phyloP scores from a whole-genome alignment of 1,139 yeast genomes.

The Suhomyces panamericanus region DNA sequence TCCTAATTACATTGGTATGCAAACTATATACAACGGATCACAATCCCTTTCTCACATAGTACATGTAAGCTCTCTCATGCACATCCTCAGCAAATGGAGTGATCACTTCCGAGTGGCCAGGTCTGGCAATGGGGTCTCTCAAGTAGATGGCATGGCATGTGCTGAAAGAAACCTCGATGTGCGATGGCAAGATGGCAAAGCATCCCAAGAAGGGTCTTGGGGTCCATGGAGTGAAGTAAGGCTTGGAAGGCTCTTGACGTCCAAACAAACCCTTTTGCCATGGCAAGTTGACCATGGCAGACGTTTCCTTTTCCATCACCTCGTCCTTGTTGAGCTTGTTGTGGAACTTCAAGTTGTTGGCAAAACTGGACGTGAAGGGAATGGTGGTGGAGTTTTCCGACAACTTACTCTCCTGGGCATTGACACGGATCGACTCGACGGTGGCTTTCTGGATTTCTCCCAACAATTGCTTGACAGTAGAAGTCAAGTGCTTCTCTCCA shows the following conservation, averaged over 20 bases:
- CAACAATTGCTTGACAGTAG: slow-evolving; percentile 54
- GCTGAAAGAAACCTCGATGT: slow-evolving; percentile 82
- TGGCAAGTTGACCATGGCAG: slow-evolving; percentile 56
- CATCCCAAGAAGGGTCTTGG: slow-evolving; percentile 94
- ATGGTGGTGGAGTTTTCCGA: slow-evolving; percentile 29
- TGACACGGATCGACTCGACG: slow-evolving; percentile 50
- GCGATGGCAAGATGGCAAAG: slow-evolving; percentile 88
- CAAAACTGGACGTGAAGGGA: slow-evolving; percentile 61
- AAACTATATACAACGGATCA: slow-evolving; percentile 21
- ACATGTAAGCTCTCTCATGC: slow-evolving; percentile 95
- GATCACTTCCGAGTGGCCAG: slow-evolving; percentile 94
- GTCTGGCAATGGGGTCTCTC: slow-evolving; percentile 96
- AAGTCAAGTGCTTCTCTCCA: slow-evolving; percentile 41
- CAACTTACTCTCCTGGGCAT: slow-evolving; percentile 27
- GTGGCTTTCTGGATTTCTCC: slow-evolving; percentile 54
- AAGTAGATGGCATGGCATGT: slow-evolving; percentile 95
- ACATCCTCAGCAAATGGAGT: slow-evolving; percentile 82
- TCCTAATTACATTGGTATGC: slow-evolving; percentile 7
- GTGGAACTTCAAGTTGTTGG: slow-evolving; percentile 50
- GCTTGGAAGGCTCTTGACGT: slow-evolving; percentile 69
- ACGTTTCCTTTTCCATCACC: slow-evolving; percentile 54
- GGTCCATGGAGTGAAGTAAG: slow-evolving; percentile 95
- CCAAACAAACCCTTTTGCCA: slow-evolving; percentile 82
- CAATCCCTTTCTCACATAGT: slow-evolving; percentile 80
- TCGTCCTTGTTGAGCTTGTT: slow-evolving; percentile 52